Conservation (phyloP, 1,139 yeast genomes). For the Candida sanyaensis region DNA sequence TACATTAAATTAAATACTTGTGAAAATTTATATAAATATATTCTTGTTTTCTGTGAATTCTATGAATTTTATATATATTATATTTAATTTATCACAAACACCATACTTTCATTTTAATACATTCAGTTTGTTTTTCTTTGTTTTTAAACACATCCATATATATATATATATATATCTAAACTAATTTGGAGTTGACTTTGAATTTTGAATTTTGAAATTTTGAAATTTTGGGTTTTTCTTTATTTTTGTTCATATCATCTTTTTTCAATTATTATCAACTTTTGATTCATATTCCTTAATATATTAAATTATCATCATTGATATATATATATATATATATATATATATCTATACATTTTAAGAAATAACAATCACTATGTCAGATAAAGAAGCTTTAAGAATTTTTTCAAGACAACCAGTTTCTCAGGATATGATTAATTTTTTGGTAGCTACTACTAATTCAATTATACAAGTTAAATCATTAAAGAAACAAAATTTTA, state of each 20-base stretch:
- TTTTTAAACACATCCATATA: too few species aligned
- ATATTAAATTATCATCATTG: neutral
- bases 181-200: too few species aligned
- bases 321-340: too few species aligned
- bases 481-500: slow-evolving; percentile 15
- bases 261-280: neutral
- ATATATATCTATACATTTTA: too few species aligned
- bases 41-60: neutral
- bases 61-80: neutral
- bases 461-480: slow-evolving; percentile 68
- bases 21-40: neutral
- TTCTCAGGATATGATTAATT: slow-evolving; percentile 73
- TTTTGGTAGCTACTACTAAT: slow-evolving; percentile 76
- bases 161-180: neutral
- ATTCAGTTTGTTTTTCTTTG: neutral
- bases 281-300: neutral
- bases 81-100: too few species aligned
- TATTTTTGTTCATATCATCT: neutral
- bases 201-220: too few species aligned
- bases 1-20: too few species aligned
- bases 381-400: slow-evolving; percentile 63
- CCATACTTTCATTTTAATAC: neutral
- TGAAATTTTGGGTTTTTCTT: neutral
- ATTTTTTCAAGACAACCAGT: slow-evolving; percentile 79
- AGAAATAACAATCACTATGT: slow-evolving; percentile 24